phyloP scores from a whole-genome alignment of 2,329 filamentous ascomycete species.

The Calonectria ilicicola region DNA sequence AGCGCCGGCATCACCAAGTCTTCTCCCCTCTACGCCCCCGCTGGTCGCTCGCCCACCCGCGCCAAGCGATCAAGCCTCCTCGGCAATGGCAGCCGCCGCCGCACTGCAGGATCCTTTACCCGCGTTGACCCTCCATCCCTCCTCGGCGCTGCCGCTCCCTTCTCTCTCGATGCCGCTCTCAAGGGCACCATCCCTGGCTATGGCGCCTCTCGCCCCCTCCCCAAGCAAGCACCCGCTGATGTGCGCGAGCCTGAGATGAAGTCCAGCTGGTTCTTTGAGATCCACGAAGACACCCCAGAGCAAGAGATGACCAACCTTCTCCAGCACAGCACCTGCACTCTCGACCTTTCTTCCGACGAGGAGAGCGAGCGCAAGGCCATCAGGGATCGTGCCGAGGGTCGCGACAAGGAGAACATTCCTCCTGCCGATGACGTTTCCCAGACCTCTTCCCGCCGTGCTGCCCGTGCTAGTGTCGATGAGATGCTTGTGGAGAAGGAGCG shows the following conservation, averaged over 20 bases:
- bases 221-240: constrained; percentile 37
- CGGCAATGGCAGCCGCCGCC: constrained; percentile 71
- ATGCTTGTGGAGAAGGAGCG: constrained; percentile 75
- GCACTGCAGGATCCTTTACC: constrained; percentile 70
- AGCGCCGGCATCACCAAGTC: constrained; percentile 59
- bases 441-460: constrained; percentile 55
- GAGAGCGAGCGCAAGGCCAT: constrained; percentile 70
- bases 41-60: constrained; percentile 83
- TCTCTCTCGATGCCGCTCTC: constrained; percentile 87
- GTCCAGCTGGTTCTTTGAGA: constrained; percentile 89
- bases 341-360: constrained; percentile 93
- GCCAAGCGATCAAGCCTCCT: constrained; percentile 77
- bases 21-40: constrained; percentile 73
- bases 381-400: constrained; percentile 67
- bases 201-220: constrained; percentile 52
- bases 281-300: constrained; percentile 91
- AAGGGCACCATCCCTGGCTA: constrained; percentile 79
- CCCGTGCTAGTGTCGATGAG: constrained; percentile 54
- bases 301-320: constrained; percentile 93
- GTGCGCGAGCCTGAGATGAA: constrained; percentile 64
- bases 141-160: constrained; percentile 71
- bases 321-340: constrained; percentile 86
- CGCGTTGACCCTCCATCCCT: constrained; percentile 80
- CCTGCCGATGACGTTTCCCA: constrained; percentile 75
- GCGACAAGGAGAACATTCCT: constrained; percentile 94